Evolutionary conservation across 345 rosid species (phyloP), one percentile per base, ranked within the genome.

Genomic region (Pistacia vera): DNA sequence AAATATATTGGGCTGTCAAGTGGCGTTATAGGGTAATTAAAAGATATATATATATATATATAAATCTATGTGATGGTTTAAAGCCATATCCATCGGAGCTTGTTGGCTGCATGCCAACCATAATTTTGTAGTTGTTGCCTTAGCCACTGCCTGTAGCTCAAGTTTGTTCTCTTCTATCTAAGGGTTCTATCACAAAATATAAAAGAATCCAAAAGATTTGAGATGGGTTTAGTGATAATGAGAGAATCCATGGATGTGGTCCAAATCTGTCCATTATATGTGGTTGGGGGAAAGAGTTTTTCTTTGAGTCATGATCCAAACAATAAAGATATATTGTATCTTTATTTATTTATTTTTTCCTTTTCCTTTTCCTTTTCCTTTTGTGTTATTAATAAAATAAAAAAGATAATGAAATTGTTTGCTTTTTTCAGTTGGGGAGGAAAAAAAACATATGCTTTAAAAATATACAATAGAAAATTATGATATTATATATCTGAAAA

Each of bases 71-170:
- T 57, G 25, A 8, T 11, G 46, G 46, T 41, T 41, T 7, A 41
- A 41, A 41, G 46, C 8, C 8, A 41, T 41, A 62, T 16, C 41
- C 36, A 62, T 30, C 5, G 8, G 46, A 41, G 5, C 33, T 41
- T 48, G 41, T 72, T 72, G 75, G 56, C 57, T 59, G 56, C 75
- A 25, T 72, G 56, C 66, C 57, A 72, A 16, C 75, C 75, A 59
- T 72, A 14, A 41, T 41, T 41, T 41, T 28, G 11, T 63, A 16
- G n/a, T 54, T 52, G 44, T 17, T 33, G 14, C 12, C 28, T 72
- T 72, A 16, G 58, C 55, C 20, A 52, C 44, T 54, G 25, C 55
- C 17, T 33, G 8, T 18, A 54, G 8, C 73, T 54, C 49, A 57
- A 30, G 33, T 8, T 54, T 54, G 73, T 33, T 69, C 62, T 49